phyloP scores from a whole-genome alignment of 345 rosid genomes.

The Rhodomyrtus tomentosa region DNA sequence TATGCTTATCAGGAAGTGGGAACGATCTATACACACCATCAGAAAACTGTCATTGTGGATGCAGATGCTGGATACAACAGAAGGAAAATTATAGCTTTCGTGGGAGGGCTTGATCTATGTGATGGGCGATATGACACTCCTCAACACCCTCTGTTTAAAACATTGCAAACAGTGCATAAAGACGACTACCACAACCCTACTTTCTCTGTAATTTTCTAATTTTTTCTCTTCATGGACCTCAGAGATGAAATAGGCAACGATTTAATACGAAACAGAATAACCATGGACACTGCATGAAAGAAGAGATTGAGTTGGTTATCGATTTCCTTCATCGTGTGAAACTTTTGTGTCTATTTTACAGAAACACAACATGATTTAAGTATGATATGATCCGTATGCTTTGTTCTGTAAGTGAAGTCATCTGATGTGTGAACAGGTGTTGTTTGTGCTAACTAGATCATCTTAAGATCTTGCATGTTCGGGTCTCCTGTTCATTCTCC shows the following conservation, averaged over 20 bases:
- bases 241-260: not conserved
- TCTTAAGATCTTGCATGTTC: not conserved
- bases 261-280: not conserved
- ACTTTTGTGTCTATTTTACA: not conserved
- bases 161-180: conserved; percentile 61
- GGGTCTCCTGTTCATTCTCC: not conserved
- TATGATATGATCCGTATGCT: not conserved
- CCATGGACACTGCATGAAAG: not conserved
- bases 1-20: conserved; percentile 62
- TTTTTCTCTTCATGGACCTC: not conserved
- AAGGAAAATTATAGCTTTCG: conserved; percentile 85
- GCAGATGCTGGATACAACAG: conserved; percentile 65
- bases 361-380: not conserved
- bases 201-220: conserved; percentile 43
- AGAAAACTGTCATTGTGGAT: conserved; percentile 86
- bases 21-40: conserved; percentile 93
- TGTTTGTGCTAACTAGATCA: not conserved
- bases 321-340: not conserved
- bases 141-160: conserved; percentile 64
- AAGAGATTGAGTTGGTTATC: not conserved
- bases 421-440: not conserved
- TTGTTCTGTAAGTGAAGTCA: not conserved
- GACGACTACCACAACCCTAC: conserved; percentile 94
- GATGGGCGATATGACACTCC: conserved; percentile 93
- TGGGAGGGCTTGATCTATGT: conserved; percentile 95